Evolutionary conservation across 495 filamentous ascomycete species (phyloP), one percentile per base, ranked within the genome.

Genomic region (Aspergillus carlsbadensis): DNA sequence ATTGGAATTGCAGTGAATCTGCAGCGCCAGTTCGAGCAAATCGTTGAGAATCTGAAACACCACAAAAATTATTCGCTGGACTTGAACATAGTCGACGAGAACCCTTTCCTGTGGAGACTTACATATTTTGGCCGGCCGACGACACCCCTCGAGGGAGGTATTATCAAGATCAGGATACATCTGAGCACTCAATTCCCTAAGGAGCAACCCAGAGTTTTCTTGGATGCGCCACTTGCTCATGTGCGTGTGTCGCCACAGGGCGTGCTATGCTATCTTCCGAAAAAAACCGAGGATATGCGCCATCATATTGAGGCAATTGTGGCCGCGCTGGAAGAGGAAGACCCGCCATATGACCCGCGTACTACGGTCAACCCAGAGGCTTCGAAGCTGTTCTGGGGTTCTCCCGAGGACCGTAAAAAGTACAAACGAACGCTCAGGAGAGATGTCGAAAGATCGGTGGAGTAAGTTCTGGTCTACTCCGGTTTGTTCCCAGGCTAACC

Each of bases 101-200:
- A 76, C 51, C 77, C 72, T 6, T 78, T 87, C 64, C 55, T 81
- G 2, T 85, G 81, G 84, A 62, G 67, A 34, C 57, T 89, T 43
- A 92, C 88, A 0, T 92, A 96, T 69, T 94, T 96, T 65, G 94
- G 94, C 34, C 84, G 88, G 46, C 90, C 93, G 2, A 95, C 94
- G 88, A 96, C 93, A 0, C 89, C 92, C 59, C 81, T 96, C 5
- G 95, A 98, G 56, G 94, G 94, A 6, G 94, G 94, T 6, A 79
- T 98, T 50, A 92, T 97, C 74, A 81, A 80, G 51, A 86, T 97
- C 63, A 86, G 79, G 60, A 78, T 98, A 26, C 79, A 76, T 61
- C 85, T 98, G 69, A 96, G 92, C 61, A 86, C 92, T n/a, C 81
- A 85, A 10, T 96, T 96, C 63, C 94, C 94, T 0, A 84, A 88